Conservation (phyloP, 1,139 yeast genomes). For the Lodderomyces orthopsilosis region DNA sequence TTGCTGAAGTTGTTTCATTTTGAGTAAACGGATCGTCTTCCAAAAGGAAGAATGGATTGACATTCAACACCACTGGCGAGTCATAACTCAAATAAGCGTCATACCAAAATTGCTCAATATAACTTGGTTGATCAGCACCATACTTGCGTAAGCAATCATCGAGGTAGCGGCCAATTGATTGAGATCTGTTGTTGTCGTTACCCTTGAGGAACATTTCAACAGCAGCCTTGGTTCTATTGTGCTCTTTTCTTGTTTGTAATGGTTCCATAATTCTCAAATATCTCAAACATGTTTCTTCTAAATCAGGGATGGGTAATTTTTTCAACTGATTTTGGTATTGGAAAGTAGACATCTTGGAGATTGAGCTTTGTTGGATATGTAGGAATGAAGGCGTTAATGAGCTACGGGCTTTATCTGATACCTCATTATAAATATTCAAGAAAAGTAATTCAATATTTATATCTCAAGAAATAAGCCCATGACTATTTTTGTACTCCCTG, state of each 20-base stretch:
- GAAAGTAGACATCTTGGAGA: constrained; percentile 34
- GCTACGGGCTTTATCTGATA: too few relatives aligned
- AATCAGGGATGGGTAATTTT: constrained; percentile 76
- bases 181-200: constrained; percentile 46
- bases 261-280: constrained; percentile 71
- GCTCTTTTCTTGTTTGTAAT: constrained; percentile 71
- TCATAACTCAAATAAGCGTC: constrained; percentile 85
- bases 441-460: too few relatives aligned
- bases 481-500: background rate
- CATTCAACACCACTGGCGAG: constrained; percentile 82
- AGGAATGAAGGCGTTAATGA: too few relatives aligned
- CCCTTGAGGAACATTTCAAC: constrained; percentile 56
- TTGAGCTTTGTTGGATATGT: background rate
- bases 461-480: too few relatives aligned
- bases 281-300: constrained; percentile 59
- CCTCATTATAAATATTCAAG: too few relatives aligned
- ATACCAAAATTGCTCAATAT: constrained; percentile 92
- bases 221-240: constrained; percentile 56
- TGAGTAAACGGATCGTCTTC: constrained; percentile 86
- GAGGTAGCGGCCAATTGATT: constrained; percentile 57
- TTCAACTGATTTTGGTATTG: constrained; percentile 54
- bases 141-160: constrained; percentile 64
- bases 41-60: constrained; percentile 81
- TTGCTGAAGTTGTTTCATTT: constrained; percentile 50
- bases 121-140: constrained; percentile 64